phyloP scores from a whole-genome alignment of 768 basidiomycete genomes.

The Termitomyces sp. region DNA sequence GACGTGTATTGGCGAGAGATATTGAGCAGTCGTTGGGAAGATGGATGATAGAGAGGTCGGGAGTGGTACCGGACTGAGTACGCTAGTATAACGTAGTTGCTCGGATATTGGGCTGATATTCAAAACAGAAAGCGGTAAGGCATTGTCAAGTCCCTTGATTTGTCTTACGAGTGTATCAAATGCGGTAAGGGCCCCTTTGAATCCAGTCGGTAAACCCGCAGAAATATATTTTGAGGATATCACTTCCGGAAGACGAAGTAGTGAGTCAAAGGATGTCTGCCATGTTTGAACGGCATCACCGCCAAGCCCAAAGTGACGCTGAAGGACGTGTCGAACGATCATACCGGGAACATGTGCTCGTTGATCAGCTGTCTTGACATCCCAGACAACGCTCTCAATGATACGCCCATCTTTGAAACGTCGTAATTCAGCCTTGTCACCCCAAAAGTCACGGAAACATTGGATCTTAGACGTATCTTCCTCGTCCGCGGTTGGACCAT shows the following conservation, averaged over 20 bases:
- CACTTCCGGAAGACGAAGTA: conserved; percentile 53
- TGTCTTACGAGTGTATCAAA: conserved; percentile 74
- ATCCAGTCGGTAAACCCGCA: conserved; percentile 43
- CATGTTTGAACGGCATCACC: conserved; percentile 47
- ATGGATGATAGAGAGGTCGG: conserved; percentile 43
- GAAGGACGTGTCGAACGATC: conserved; percentile 71
- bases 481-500: conserved; percentile 77
- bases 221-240: conserved; percentile 39
- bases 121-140: conserved; percentile 72
- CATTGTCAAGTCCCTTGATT: conserved; percentile 67
- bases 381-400: conserved; percentile 94
- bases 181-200: conserved; percentile 68
- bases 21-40: conserved; percentile 56
- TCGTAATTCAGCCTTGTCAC: conserved; percentile 83
- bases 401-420: conserved; percentile 97
- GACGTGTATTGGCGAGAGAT: conserved; percentile 64
- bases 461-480: conserved; percentile 41
- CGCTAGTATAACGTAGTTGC: conserved; percentile 75
- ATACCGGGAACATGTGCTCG: conserved; percentile 69
- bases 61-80: conserved; percentile 74
- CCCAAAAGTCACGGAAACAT: conserved; percentile 85
- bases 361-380: conserved; percentile 74
- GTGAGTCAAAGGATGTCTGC: conserved; percentile 51
- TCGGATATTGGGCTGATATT: conserved; percentile 72
- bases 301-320: conserved; percentile 67